phyloP scores from a whole-genome alignment of 352 stramenopile genomes.

The Pythium pyrilobum region DNA sequence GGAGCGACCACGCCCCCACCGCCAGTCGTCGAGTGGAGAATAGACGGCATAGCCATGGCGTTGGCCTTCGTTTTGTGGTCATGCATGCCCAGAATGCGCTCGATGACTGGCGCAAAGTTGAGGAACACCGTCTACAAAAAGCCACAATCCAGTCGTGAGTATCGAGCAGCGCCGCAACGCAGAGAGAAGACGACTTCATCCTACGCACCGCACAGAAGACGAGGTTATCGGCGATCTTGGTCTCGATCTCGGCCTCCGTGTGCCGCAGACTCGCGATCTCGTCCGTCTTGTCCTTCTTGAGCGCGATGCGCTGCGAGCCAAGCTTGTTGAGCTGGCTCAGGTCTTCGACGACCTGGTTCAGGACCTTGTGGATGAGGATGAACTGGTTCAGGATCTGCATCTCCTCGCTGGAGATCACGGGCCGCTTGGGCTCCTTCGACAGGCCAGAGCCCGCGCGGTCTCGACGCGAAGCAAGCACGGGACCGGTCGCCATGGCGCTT shows the following conservation, averaged over 20 bases:
- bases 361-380: constrained; percentile 36
- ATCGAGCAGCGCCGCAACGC: no score
- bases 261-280: neutral
- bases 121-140: constrained; percentile 14
- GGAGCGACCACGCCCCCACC: no score
- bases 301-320: constrained; percentile 22
- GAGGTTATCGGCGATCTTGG: constrained; percentile 12
- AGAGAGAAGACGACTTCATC: neutral
- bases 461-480: constrained; percentile 1
- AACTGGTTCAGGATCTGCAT: constrained; percentile 42
- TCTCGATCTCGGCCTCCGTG: constrained; percentile 9
- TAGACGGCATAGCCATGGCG: neutral
- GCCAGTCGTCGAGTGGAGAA: constrained; percentile 5
- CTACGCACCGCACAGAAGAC: constrained; percentile 14
- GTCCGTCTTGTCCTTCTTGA: constrained; percentile 3
- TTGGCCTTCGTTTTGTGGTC: neutral
- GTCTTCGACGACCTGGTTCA: constrained; percentile 40
- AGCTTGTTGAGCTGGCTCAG: constrained; percentile 36
- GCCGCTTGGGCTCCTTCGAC: neutral
- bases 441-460: neutral
- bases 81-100: constrained; percentile 13
- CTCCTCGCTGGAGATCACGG: constrained; percentile 13
- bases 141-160: neutral
- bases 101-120: constrained; percentile 17
- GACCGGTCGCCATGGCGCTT: neutral